phyloP scores from a whole-genome alignment of 257 asterid species.

The Penstemon newberryi region DNA sequence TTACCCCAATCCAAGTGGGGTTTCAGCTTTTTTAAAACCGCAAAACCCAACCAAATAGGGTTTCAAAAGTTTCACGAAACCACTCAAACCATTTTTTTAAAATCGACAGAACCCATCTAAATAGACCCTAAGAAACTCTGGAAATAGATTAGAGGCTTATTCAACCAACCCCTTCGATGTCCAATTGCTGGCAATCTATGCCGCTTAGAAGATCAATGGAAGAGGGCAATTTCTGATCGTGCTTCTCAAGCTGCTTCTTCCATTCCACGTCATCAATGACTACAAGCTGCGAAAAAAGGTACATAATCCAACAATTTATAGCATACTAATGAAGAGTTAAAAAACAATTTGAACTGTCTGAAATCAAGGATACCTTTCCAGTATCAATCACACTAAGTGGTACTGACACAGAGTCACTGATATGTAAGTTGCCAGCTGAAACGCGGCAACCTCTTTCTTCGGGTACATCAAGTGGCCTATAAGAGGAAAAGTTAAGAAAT shows the following conservation, averaged over 20 bases:
- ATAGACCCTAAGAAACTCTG: neutral
- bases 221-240: slow-evolving; percentile 48
- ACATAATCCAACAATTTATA: neutral
- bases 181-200: slow-evolving; percentile 41
- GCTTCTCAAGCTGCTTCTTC: slow-evolving; percentile 39
- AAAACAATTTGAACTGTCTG: slow-evolving; percentile 11
- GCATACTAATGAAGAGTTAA: neutral
- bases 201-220: slow-evolving; percentile 42
- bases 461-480: slow-evolving; percentile 60
- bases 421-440: slow-evolving; percentile 32
- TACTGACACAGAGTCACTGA: slow-evolving; percentile 45
- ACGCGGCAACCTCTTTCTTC: slow-evolving; percentile 50
- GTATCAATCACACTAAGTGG: slow-evolving; percentile 67
- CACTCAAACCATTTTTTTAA: too few relatives aligned
- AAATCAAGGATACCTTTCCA: slow-evolving; percentile 44
- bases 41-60: too few relatives aligned
- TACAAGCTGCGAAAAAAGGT: slow-evolving; percentile 46
- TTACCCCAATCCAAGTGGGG: too few relatives aligned
- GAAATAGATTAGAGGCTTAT: neutral
- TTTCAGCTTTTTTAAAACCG: too few relatives aligned
- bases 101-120: too few relatives aligned
- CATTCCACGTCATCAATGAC: slow-evolving; percentile 45
- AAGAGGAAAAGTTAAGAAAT: slow-evolving; percentile 7
- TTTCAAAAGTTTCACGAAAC: too few relatives aligned
- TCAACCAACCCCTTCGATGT: slow-evolving; percentile 59